Evolutionary conservation across 2,329 filamentous ascomycete genomes (phyloP).

Genomic region (Cercospora citrullina): DNA sequence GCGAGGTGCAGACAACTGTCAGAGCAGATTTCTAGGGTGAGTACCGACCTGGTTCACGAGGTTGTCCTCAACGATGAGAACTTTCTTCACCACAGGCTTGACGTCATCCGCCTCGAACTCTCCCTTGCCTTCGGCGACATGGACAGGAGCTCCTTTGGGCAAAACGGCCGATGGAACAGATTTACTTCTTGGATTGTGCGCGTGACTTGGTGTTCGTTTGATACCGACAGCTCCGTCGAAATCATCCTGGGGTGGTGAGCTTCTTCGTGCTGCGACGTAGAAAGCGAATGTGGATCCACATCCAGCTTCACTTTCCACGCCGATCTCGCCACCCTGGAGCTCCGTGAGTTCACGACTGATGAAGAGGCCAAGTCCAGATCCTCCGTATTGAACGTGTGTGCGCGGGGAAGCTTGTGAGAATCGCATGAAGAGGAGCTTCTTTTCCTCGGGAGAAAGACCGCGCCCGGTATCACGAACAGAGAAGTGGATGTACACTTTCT

Average conservation of each 20-base stretch:
- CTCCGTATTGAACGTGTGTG: conserved; percentile 77
- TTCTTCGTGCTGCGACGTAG: conserved; percentile 69
- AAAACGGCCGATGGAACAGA: conserved; percentile 16
- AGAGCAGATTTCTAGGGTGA: background rate
- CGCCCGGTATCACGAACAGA: conserved; percentile 76
- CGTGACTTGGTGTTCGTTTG: conserved; percentile 14
- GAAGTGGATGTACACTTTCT: conserved; percentile 67
- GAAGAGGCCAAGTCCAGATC: conserved; percentile 75
- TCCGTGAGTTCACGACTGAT: conserved; percentile 79
- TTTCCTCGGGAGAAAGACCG: conserved; percentile 64
- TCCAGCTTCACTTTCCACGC: conserved; percentile 66
- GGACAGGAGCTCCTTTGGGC: conserved; percentile 7
- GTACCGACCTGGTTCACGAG: conserved; percentile 38
- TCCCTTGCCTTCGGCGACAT: conserved; percentile 3
- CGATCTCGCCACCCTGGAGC: conserved; percentile 76
- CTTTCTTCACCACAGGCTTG: conserved; percentile 26
- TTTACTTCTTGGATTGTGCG: conserved; percentile 22
- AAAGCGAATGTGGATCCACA: conserved; percentile 75
- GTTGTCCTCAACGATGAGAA: conserved; percentile 48
- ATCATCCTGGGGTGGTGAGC: conserved; percentile 40
- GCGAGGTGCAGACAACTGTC: background rate
- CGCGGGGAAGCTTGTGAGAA: conserved; percentile 76
- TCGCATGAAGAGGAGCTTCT: conserved; percentile 71
- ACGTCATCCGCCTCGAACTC: background rate
- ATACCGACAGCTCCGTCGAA: conserved; percentile 20